These are phyloP conservation scores for Ceratobasidium sp. DNA, from an alignment of 1,284 basidiomycete species.

Conservation along the genomic window DNA sequence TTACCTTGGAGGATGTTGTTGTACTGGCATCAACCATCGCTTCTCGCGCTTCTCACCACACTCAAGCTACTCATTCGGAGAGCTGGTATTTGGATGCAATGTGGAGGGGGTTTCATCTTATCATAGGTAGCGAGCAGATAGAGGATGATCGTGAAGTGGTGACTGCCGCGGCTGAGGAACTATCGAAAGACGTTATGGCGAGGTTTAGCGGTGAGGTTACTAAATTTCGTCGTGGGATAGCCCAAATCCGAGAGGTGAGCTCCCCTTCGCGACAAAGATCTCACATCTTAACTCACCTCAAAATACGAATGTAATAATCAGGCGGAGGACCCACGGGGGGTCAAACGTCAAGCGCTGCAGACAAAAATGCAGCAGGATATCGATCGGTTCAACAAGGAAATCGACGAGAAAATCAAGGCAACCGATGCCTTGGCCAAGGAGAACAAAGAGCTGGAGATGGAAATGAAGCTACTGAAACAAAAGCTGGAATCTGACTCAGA, in stretches of 20 bases:
- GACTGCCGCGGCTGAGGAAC: background rate
- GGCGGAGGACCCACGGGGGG: background rate
- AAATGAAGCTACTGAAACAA: background rate
- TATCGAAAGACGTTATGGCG: background rate
- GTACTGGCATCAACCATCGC: background rate
- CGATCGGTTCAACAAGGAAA: background rate
- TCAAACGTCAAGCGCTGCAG: background rate
- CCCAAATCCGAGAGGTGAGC: background rate
- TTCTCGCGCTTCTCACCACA: background rate
- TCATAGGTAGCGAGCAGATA: background rate
- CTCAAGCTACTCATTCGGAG: background rate
- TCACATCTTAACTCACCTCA: background rate
- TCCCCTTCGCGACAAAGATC: no score
- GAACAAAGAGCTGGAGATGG: background rate
- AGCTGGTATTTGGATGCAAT: background rate
- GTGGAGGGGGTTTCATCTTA: background rate
- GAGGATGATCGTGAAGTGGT: background rate
- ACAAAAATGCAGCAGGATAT: background rate
- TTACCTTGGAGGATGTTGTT: background rate
- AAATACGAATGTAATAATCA: background rate
- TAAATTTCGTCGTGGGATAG: background rate
- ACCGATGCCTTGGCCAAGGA: background rate
- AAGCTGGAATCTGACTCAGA: background rate
- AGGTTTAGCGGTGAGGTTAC: background rate
- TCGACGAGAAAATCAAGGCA: background rate